phyloP scores from a whole-genome alignment of 345 rosid species.

The Eucalyptus pumila region DNA sequence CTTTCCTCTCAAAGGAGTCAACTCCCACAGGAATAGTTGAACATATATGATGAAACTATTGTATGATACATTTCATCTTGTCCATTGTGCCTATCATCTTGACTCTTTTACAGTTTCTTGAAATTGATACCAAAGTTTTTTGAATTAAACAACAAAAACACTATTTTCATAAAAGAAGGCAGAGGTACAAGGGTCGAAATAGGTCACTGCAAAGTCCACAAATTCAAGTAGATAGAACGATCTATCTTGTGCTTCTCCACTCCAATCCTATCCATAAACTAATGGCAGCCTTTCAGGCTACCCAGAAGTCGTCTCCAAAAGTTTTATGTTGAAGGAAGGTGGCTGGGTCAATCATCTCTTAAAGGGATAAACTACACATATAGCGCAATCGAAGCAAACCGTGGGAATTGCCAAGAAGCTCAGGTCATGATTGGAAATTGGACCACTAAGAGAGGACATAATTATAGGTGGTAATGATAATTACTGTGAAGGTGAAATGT shows the following conservation, averaged over 20 bases:
- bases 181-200: background rate
- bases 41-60: constrained; percentile 70
- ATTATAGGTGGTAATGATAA: background rate
- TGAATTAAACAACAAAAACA: background rate
- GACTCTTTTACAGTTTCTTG: constrained; percentile 53
- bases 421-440: background rate
- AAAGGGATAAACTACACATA: background rate
- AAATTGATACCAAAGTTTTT: background rate
- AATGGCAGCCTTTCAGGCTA: background rate
- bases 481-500: background rate
- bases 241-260: background rate
- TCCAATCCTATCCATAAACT: background rate
- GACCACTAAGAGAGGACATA: background rate
- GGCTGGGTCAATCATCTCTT: background rate
- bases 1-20: no score
- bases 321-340: background rate
- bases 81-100: constrained; percentile 35
- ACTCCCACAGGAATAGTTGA: background rate
- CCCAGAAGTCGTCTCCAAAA: background rate
- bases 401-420: background rate
- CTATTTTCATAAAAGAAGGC: background rate
- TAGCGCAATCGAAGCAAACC: background rate
- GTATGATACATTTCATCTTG: constrained; percentile 55
- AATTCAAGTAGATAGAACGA: background rate
- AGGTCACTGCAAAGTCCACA: background rate